Conservation (phyloP, 495 filamentous ascomycete genomes). For the Collariella sp. region DNA sequence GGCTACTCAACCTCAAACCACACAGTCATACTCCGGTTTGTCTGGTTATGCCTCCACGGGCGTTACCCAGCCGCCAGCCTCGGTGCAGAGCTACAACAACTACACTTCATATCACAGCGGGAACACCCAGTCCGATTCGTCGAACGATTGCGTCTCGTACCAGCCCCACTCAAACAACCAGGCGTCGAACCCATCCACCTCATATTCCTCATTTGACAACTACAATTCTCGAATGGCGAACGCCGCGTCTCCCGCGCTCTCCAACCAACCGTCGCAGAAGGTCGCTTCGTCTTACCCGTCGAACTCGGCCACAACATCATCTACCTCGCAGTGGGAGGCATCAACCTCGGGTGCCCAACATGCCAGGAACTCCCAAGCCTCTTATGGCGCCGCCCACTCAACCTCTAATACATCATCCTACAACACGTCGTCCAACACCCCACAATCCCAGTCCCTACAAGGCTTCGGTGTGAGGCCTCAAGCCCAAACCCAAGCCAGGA, state of each 20-base stretch:
- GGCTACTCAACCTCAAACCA: conserved; percentile 3
- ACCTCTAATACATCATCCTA: conserved; percentile 6
- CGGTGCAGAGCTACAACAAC: conserved; percentile 14
- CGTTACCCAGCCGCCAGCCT: conserved; percentile 5
- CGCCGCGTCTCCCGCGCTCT: conserved; percentile 7
- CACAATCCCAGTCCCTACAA: conserved; percentile 19
- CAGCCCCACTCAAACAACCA: conserved; percentile 19
- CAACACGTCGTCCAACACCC: conserved; percentile 8
- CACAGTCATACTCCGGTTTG: conserved; percentile 7
- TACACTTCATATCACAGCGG: conserved; percentile 16
- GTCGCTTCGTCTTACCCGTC: conserved; percentile 18
- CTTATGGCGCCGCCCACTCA: conserved; percentile 16
- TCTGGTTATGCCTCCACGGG: conserved; percentile 6
- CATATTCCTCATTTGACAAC: conserved; percentile 21
- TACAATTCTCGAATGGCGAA: conserved; percentile 15
- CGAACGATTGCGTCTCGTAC: conserved; percentile 17
- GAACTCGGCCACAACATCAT: conserved; percentile 12
- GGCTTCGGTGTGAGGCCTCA: conserved; percentile 23
- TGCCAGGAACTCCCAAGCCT: conserved; percentile 12
- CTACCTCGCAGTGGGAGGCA: conserved; percentile 20
- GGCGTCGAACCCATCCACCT: conserved; percentile 7
- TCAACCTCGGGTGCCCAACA: conserved; percentile 11
- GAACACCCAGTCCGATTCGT: conserved; percentile 11
- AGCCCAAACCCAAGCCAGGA: conserved; percentile 14
- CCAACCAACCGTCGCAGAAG: conserved; percentile 15